phyloP scores from a whole-genome alignment of 768 basidiomycete genomes.

The Tremella fuciformis region DNA sequence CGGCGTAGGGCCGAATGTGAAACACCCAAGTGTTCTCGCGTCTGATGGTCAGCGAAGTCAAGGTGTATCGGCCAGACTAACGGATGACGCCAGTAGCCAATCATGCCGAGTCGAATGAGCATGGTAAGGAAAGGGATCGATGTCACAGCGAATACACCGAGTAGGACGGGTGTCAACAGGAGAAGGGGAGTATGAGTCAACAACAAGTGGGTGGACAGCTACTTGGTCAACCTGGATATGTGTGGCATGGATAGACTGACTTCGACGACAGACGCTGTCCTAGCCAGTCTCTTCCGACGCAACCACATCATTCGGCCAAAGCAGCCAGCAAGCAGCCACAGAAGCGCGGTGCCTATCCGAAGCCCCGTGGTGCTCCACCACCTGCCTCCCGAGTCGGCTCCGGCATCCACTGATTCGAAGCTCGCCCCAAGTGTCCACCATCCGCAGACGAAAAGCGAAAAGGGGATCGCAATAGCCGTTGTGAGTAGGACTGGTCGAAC shows the following conservation, averaged over 20 bases:
- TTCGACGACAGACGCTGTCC: conserved; percentile 53
- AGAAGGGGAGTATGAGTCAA: conserved; percentile 50
- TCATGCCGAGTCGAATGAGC: conserved; percentile 45
- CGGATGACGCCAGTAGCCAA: conserved; percentile 53
- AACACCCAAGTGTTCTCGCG: conserved; percentile 55
- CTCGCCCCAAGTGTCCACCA: conserved; percentile 50
- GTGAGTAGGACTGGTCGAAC: conserved; percentile 75
- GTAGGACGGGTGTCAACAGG: conserved; percentile 48
- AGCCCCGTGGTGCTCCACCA: conserved; percentile 58
- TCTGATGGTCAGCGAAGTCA: background rate
- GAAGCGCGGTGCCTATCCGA: conserved; percentile 72
- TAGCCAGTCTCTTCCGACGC: conserved; percentile 64
- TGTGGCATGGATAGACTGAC: conserved; percentile 23
- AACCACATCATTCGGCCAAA: conserved; percentile 60
- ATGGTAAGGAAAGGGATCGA: conserved; percentile 50
- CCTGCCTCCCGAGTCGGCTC: conserved; percentile 30
- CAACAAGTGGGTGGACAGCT: conserved; percentile 49
- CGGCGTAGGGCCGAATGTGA: conserved; percentile 66
- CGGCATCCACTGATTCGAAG: conserved; percentile 35
- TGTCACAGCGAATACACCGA: conserved; percentile 45
- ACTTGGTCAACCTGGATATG: background rate
- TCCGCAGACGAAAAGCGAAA: conserved; percentile 45
- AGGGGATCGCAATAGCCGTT: conserved; percentile 47
- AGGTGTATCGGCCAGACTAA: background rate
- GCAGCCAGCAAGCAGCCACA: conserved; percentile 65